A percentile compares a stretch with the other conserved stretches of the same genome.
phyloP scores from a whole-genome alignment of 1,284 basidiomycete genomes.

The Austroboletus novae-zelandiae region DNA sequence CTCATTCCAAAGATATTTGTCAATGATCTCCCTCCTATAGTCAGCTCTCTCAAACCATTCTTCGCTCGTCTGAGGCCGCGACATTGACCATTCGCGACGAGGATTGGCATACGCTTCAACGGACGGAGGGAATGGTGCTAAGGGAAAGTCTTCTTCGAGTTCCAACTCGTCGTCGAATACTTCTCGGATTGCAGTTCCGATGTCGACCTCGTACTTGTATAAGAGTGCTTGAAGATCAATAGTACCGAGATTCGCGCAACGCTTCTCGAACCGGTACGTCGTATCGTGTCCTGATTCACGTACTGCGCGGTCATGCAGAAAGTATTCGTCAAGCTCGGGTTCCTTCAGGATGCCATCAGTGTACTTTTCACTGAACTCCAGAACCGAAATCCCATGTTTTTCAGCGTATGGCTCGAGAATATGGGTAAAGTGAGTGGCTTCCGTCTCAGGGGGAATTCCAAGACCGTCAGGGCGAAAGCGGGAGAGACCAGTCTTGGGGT shows the following conservation, averaged over 20 bases:
- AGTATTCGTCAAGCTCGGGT: slow-evolving; percentile 94
- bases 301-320: slow-evolving; percentile 93
- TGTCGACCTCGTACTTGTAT: slow-evolving; percentile 95
- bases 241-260: slow-evolving; percentile 93
- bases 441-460: slow-evolving; percentile 97
- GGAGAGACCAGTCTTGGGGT: slow-evolving; percentile 90
- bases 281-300: slow-evolving; percentile 97
- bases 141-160: slow-evolving; percentile 87
- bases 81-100: slow-evolving; percentile 61
- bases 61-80: slow-evolving; percentile 65
- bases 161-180: slow-evolving; percentile 91
- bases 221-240: slow-evolving; percentile 91
- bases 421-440: slow-evolving; percentile 97
- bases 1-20: slow-evolving; percentile 97
- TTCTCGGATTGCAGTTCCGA: slow-evolving; percentile 90
- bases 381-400: slow-evolving; percentile 92
- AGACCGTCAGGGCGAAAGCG: slow-evolving; percentile 93
- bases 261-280: slow-evolving; percentile 94
- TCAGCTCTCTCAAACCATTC: slow-evolving; percentile 92
- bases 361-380: slow-evolving; percentile 97
- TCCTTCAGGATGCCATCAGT: slow-evolving; percentile 83
- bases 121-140: slow-evolving; percentile 90
- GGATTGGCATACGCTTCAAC: slow-evolving; percentile 69
- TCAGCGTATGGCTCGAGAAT: slow-evolving; percentile 93
- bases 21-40: slow-evolving; percentile 80